Evolutionary conservation across 2,329 filamentous ascomycete genomes (phyloP), one percentile per base, ranked within the genome.

Genomic region (Aureobasidium sp.): DNA sequence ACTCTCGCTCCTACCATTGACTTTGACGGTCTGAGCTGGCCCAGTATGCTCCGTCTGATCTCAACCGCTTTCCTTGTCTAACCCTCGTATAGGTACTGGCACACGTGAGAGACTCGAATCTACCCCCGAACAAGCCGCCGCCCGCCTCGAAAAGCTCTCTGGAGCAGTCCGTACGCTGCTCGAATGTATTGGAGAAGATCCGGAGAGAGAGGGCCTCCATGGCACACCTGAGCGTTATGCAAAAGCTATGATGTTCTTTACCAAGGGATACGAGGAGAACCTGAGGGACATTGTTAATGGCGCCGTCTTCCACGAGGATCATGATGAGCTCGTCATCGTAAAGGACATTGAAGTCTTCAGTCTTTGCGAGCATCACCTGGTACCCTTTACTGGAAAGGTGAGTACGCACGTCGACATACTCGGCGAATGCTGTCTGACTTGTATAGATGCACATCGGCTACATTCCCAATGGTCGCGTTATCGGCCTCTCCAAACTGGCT

Each of bases 291-390:
- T 97, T 67, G 90, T 97, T 65, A 97, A 97, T 73, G 84, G 87
- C 61, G 94, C 94, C 19, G 89, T 97, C 60, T 99, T 99, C 76
- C 88, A 96, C 70, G 94, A 97, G 74, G 91, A 93, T 65, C 93
- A 97, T 72, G 94, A 96, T 70, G 94, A 99, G 76, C 84, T 99
- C 78, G 92, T 99, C 33, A 96, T 97, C 70, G 91, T 99, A 63
- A 96, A 96, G 77, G 92, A 97, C 71, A 97, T 99, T 70, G 92
- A 97, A 72, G 85, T 97, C 14, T 96, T 91, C 75, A 93, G 89
- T 66, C 80, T 97, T 47, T 99, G 94, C 79, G 94, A 99, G 78
- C 94, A 99, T 74, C 94, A 99, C 72, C 82, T 99, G 72, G 93
- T 99, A 8, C 94, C 94, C 0, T 99, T 99, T 70, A 93, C 85